Percentiles rank a stretch among this genome's conserved stretches.
These are phyloP conservation scores for Huiozyma sinensis DNA, from an alignment of 805 yeast species.

Conservation along the genomic window DNA sequence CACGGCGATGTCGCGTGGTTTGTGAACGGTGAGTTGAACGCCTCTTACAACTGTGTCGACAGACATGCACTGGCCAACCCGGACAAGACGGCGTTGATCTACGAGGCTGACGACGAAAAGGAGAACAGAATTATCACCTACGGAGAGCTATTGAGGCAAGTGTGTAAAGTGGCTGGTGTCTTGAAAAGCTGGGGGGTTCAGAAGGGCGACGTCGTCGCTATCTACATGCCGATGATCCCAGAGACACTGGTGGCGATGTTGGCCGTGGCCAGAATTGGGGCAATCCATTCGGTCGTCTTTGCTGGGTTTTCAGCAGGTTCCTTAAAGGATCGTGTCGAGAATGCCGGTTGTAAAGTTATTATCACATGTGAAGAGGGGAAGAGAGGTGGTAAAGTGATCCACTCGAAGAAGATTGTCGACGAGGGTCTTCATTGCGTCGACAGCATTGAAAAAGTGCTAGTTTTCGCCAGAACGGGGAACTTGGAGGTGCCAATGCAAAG, in stretches of 20 bases:
- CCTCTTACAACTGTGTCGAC: constrained; percentile 88
- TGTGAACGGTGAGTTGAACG: constrained; percentile 84
- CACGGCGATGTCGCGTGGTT: constrained; percentile 90
- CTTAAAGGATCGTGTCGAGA: constrained; percentile 77
- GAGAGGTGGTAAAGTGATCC: constrained; percentile 90
- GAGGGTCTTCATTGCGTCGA: constrained; percentile 75
- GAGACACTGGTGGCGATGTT: constrained; percentile 91
- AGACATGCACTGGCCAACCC: constrained; percentile 88
- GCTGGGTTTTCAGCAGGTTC: constrained; percentile 96
- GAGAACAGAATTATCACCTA: constrained; percentile 69
- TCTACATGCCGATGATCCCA: constrained; percentile 95
- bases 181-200: constrained; percentile 75
- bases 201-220: constrained; percentile 94
- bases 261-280: constrained; percentile 90
- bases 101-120: constrained; percentile 86
- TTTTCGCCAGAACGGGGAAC: constrained; percentile 79
- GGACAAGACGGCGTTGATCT: constrained; percentile 71
- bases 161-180: constrained; percentile 77
- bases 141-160: constrained; percentile 76
- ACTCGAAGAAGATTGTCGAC: constrained; percentile 89
- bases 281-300: constrained; percentile 89
- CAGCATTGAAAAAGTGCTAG: constrained; percentile 70
- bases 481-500: constrained; percentile 57
- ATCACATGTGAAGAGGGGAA: constrained; percentile 93
- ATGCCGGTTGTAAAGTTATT: constrained; percentile 75